Base-by-base conservation (phyloP, 495 filamentous ascomycete genomes). In the Sabuloglossum arenarium region DNA sequence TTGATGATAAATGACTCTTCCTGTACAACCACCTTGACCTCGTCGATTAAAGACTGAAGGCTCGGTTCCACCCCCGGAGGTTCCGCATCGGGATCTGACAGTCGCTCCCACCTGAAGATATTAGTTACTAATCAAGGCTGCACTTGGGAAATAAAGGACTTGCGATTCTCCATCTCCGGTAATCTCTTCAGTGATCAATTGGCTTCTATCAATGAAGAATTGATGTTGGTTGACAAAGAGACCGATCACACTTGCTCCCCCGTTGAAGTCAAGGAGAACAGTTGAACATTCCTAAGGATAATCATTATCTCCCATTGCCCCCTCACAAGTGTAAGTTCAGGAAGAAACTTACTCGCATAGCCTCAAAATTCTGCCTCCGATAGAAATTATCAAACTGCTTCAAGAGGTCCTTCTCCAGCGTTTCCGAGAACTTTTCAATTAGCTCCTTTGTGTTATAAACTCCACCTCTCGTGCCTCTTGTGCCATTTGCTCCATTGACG, bases 221-320 rank as follows among this genome's bases (percentile, higher is more conserved):
- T 94, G 84, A 70, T 97, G 93, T 68, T 99, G 93, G 67, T 99
- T 99, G 61, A 99, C 90, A 64, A 95, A 99, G 49, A 88, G 73
- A 29, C 84, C 88, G 63, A 96, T 89, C 50, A 95, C 91, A 68
- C 87, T 95, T 50, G 85, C 78, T 32, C 93, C 93, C 30, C 87
- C 86, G 69, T 88, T 94, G 75, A 99, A 99, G 71, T 96, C 91
- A 64, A 90, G 75, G 59, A 99, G 73, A 34, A 94, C 91, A 57
- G 84, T 86, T 23, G 93, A 89, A 64, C 93, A 97, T 46, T 71
- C 70, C 51, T 64, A 49, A 9, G 30, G 53, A 24, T 28, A 23
- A 11, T 49, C 47, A 37, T 25, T 6, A 49, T 12, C 45, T n/a
- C 23, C 12, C 24, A 47, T 24, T 3, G 45, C 6, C 19, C 46